Percentiles rank a stretch among this genome's conserved stretches.
These are phyloP conservation scores for Cyclocybe cylindracea DNA, from an alignment of 768 basidiomycete species.

Conservation along the genomic window DNA sequence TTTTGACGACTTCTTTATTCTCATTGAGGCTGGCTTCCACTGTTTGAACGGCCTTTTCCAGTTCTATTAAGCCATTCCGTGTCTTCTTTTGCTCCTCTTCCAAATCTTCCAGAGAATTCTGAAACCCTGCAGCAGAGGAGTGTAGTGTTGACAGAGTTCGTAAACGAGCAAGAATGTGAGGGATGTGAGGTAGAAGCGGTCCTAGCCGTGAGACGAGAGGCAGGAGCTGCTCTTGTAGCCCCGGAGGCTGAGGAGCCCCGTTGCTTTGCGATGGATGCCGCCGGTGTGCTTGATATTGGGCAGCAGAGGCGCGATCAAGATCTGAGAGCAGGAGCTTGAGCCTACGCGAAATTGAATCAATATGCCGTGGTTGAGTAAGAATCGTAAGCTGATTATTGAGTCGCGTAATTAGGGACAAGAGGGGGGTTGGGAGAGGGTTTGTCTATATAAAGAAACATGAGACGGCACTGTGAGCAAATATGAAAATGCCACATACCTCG, in stretches of 20 bases:
- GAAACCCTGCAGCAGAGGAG: conserved; percentile 77
- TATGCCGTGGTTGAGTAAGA: conserved; percentile 92
- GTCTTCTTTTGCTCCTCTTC: conserved; percentile 74
- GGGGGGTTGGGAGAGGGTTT: conserved; percentile 72
- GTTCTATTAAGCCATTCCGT: conserved; percentile 62
- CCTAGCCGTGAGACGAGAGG: conserved; percentile 71
- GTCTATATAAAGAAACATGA: conserved; percentile 39
- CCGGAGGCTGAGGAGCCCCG: conserved; percentile 19
- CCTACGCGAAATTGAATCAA: conserved; percentile 92
- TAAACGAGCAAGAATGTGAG: conserved; percentile 87
- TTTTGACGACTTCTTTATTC: conserved; percentile 69
- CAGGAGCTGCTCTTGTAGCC: conserved; percentile 58
- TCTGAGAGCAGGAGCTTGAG: conserved; percentile 92
- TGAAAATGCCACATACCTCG: conserved; percentile 55
- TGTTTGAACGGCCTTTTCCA: conserved; percentile 65
- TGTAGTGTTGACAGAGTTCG: conserved; percentile 85
- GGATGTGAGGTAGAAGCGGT: conserved; percentile 77
- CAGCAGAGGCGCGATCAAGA: conserved; percentile 76
- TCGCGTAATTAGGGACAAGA: conserved; percentile 80
- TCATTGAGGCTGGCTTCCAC: conserved; percentile 78
- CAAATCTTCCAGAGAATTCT: conserved; percentile 60
- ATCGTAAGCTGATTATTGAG: conserved; percentile 85
- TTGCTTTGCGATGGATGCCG: conserved; percentile 45
- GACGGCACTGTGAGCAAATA: background rate
- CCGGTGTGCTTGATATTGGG: conserved; percentile 47